Evolutionary conservation across 1,284 basidiomycete genomes (phyloP), one percentile per base, ranked within the genome.

Genomic region (Mixia osmundae): DNA sequence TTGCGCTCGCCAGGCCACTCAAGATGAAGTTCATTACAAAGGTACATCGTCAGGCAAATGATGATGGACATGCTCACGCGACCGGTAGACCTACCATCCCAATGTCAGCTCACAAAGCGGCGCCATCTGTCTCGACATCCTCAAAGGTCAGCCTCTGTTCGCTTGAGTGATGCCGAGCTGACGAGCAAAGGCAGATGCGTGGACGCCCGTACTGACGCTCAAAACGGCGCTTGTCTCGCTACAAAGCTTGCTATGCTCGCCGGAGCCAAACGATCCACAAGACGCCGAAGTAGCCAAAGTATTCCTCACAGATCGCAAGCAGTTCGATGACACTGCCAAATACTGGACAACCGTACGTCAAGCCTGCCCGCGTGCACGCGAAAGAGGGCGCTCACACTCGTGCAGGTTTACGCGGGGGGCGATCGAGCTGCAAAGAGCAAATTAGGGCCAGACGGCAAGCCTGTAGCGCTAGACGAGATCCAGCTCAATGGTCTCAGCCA

Each of bases 211-310:
- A 26, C 68, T 54, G 44, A 97, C 91, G 1, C 72, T 97, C 54
- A 94, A 94, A 55, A 87, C 83, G 20, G 95, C 87, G 1, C 65
- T 97, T 50, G 87, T 97, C 56, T 91, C 85, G 0, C 67, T 97
- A 12, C 91, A 94, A 55, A 82, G 77, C 20, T 65, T 97, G 9
- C 64, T 97, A n/a, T 94, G 85, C 59, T 79, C 76, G 3, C 91
- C 89, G 0, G 85, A 94, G 55, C 91, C 89, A 10, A 78, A 76
- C 47, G 91, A 97, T 54, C 91, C 89, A 0, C 89, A 95, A 60
- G 91, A 95, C 53, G 89, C 91, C 0, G 85, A 95, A 60, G 63
- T 94, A 6, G 91, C 89, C 11, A 94, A 91, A 53, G 87, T 94
- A 56, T 97, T 82, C 54, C 72, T 80, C 50, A 77, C 80, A 3